Base-by-base conservation (phyloP, 169 alveolate species). In the Sarcocystis neurona region DNA sequence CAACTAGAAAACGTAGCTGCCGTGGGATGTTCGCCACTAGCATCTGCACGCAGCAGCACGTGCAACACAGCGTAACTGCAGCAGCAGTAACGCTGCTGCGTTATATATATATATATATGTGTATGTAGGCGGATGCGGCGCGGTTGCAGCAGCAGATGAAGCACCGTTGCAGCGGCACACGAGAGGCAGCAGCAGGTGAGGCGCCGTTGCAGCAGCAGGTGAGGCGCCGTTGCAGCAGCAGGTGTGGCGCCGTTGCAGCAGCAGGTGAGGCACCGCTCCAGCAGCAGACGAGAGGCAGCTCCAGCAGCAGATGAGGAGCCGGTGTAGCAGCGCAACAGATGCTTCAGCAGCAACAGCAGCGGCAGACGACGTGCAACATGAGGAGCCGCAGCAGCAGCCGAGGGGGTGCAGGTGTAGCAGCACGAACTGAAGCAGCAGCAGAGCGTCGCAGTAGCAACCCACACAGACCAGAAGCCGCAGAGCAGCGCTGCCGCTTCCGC, bases 11-110 rank as follows among this genome's bases (percentile, higher is more conserved):
- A 32, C 97, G 95, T 46, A 96, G 93, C 63, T 96, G 97, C 34
- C 98, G 94, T 37, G 98, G 98, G 48, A 96, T 94, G 63, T 93
- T 95, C 77, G 97, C 96, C 53, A 96, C 94, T 74, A 96, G 91
- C 93, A 93, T 91, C 92, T 88, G 79, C n/a, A 4, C 4, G 0
- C 39, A 32, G 20, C 84, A 50, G 43, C n/a, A 18, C 23, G 30
- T 20, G n/a, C 43, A 50, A 79, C 60, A 79, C 46, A 53, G 72
- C 47, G 37, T 10, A 15, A 30, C 15, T n/a, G 32, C 56, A 27
- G 18, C 18, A 4, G 79, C 79, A 68, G 66, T 27, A 53, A 53
- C 30, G 27, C 8, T 6, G 27, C 79, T 18, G 46, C 15, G 37
- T 15, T 32, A 41, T 10, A 4, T 78, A 78, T 34, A 78, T 12